phyloP scores from a whole-genome alignment of 164 flowering plant species.

The Piper betle region DNA sequence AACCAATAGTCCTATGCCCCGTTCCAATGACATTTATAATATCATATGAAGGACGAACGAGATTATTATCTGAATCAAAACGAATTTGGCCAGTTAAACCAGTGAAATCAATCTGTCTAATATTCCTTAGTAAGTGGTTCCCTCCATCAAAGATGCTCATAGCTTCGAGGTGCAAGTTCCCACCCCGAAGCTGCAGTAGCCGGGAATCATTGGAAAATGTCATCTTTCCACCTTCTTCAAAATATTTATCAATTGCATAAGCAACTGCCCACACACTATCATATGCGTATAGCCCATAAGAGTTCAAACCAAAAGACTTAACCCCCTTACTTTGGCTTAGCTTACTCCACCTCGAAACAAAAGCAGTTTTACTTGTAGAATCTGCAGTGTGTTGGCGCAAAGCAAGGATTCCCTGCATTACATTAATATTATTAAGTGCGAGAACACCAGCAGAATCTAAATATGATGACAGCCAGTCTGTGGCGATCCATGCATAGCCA shows the following conservation, averaged over 20 bases:
- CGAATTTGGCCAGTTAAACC: conserved; percentile 53
- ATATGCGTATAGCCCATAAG: conserved; percentile 74
- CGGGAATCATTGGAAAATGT: conserved; percentile 60
- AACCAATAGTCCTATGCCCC: conserved; percentile 47
- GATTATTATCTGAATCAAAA: conserved; percentile 41
- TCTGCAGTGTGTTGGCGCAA: conserved; percentile 67
- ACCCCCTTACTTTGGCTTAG: conserved; percentile 17
- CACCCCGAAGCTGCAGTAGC: conserved; percentile 16
- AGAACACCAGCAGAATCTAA: conserved; percentile 47
- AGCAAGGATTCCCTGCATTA: conserved; percentile 66
- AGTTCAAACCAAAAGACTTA: conserved; percentile 44
- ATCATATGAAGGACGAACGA: conserved; percentile 54
- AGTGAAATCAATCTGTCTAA: conserved; percentile 24
- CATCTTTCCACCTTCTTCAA: conserved; percentile 52
- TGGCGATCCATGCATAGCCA: conserved; percentile 90
- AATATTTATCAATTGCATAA: conserved; percentile 57
- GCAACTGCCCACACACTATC: conserved; percentile 72
- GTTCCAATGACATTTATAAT: conserved; percentile 62
- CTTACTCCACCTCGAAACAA: conserved; percentile 55
- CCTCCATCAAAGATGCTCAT: conserved; percentile 58
- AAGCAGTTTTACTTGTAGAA: conserved; percentile 43
- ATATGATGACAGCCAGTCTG: conserved; percentile 70
- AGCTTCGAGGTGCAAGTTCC: conserved; percentile 42
- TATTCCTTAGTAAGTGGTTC: conserved; percentile 24
- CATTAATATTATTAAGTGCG: conserved; percentile 25